Conservation (phyloP, 2,329 filamentous ascomycete species). For the Grosmannia serpens region DNA sequence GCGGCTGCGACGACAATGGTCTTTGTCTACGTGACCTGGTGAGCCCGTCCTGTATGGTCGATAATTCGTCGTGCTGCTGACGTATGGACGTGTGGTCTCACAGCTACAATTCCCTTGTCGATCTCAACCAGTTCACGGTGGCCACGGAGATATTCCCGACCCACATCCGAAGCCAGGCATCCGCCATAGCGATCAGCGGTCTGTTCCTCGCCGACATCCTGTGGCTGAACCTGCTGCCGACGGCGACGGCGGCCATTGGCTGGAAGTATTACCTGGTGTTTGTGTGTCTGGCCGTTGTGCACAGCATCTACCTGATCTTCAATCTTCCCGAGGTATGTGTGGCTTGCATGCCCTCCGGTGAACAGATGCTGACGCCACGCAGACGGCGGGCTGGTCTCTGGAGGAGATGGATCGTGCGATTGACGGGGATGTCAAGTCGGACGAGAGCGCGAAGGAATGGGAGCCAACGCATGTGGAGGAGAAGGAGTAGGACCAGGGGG, state of each 20-base stretch:
- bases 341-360: background rate
- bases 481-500: too few relatives aligned
- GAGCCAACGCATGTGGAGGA: background rate
- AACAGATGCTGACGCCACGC: background rate
- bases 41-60: background rate
- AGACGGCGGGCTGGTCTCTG: background rate
- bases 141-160: slow-evolving; percentile 7
- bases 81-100: background rate
- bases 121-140: slow-evolving; percentile 4
- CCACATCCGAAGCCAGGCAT: slow-evolving; percentile 1
- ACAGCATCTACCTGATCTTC: background rate
- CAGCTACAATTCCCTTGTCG: slow-evolving; percentile 3
- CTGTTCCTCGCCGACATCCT: slow-evolving; percentile 2
- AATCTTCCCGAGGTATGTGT: slow-evolving; percentile 1
- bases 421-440: background rate
- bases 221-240: background rate
- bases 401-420: background rate
- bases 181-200: background rate
- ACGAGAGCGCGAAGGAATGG: background rate
- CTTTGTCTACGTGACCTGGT: background rate
- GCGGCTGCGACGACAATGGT: background rate
- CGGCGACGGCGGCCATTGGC: background rate
- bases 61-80: too few relatives aligned
- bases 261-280: slow-evolving; percentile 6
- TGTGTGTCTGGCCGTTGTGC: background rate